Conservation (phyloP, 306 rosid species). For the Sindora glabra region DNA sequence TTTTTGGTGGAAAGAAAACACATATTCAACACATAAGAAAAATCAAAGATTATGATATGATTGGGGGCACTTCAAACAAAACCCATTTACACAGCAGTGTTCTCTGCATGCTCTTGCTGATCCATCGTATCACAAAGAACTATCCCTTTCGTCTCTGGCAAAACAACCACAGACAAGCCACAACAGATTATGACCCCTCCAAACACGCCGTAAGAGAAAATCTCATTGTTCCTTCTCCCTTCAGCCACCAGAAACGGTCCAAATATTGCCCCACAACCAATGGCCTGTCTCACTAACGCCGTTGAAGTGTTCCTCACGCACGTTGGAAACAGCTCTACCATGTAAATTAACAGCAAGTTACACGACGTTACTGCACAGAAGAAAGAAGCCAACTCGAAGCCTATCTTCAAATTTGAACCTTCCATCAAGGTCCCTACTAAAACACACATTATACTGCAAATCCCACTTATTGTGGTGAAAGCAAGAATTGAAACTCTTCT, state of each 20-base stretch:
- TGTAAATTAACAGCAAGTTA: slow-evolving; percentile 3
- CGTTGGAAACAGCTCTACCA: slow-evolving; percentile 20
- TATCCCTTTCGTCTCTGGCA: background rate
- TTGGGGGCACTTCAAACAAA: too few relatives aligned
- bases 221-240: background rate
- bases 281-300: slow-evolving; percentile 9
- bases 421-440: background rate
- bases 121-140: background rate
- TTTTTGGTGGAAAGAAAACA: too few relatives aligned
- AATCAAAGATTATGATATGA: too few relatives aligned
- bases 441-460: background rate
- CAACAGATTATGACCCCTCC: background rate
- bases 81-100: background rate
- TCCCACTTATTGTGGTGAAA: background rate
- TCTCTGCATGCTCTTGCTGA: background rate
- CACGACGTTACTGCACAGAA: background rate
- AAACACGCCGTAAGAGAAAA: background rate
- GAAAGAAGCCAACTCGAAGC: slow-evolving; percentile 15
- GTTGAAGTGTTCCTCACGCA: slow-evolving; percentile 24
- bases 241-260: background rate
- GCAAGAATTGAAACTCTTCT: background rate
- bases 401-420: background rate
- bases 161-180: background rate
- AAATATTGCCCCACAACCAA: background rate
- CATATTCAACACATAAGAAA: too few relatives aligned